These are phyloP conservation scores for Acacia pycnantha DNA, from an alignment of 331 rosid genomes.

Conservation along the genomic window DNA sequence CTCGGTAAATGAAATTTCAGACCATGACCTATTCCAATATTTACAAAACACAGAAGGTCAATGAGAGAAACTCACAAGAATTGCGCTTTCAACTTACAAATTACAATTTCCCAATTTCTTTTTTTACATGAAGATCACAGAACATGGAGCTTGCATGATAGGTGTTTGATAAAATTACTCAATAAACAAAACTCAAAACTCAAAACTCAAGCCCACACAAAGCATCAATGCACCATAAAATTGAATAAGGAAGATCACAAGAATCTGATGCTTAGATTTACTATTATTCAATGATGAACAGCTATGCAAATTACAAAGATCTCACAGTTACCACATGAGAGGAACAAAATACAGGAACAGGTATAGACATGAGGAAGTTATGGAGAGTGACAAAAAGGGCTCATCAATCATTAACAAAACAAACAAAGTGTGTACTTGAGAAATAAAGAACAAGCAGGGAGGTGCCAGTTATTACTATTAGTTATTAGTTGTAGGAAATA, in stretches of 20 bases:
- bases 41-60: neutral
- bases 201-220: neutral
- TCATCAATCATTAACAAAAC: constrained; percentile 13
- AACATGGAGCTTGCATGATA: neutral
- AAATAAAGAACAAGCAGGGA: constrained; percentile 5
- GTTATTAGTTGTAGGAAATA: constrained; percentile 14
- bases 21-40: neutral
- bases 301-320: neutral
- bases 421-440: neutral
- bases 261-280: neutral
- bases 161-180: neutral
- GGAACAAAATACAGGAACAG: constrained; percentile 2
- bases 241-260: constrained; percentile 25
- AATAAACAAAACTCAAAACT: neutral
- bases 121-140: neutral
- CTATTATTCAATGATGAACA: neutral
- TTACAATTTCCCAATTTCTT: neutral
- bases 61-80: constrained; percentile 23
- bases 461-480: neutral
- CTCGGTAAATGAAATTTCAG: neutral
- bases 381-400: constrained; percentile 29
- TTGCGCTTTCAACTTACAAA: neutral
- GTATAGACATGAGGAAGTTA: constrained; percentile 32
- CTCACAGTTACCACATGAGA: constrained; percentile 24
- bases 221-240: neutral